Evolutionary conservation across 225 moss, liverwort and hornwort genomes (phyloP), one percentile per base, ranked within the genome.

Genomic region (Physcomitrium patens): DNA sequence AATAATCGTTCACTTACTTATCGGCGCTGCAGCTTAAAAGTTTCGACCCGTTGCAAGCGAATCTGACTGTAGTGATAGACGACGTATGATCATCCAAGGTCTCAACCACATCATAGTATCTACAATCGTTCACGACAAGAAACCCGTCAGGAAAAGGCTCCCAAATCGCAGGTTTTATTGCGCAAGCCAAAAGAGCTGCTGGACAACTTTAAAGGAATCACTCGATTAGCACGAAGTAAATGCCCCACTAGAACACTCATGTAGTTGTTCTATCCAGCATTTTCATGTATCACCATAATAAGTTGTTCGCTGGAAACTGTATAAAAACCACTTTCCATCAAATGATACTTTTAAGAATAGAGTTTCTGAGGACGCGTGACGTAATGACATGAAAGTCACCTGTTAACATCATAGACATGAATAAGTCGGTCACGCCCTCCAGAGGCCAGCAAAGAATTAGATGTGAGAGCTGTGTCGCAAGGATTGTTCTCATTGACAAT

Each of bases 361-460:
- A 18, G 8, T 43, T 69, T 63, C 63, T 62, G 51, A 43, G 59
- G 63, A 23, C 56, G 58, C 10, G 24, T 23, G 59, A 52, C 9
- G 51, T 50, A 24, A 14, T 64, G 28, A 52, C 69, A 69, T 26
- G 12, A 23, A 44, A 74, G 37, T 26, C 51, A 89, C 91, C 87
- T 85, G 57, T 81, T 89, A 9, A 86, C 87, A 72, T 92, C 89
- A 81, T 89, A 92, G 50, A 92, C 71, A 82, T 92, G 91, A 65
- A 92, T 87, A 46, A 89, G 83, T 41, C 89, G 83, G 66, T 92
- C 91, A 80, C 91, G 83, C 17, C 89, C 89, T 37, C 86, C 91
- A 54, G 89, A 92, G 58, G 91, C 91, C 37, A 89, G 57, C 27
- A 92, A 82, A 63, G 78, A 69, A 61, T 72, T 75, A 22, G 58